These are phyloP conservation scores for Ascochyta viciae-villosae DNA, from an alignment of 2,329 filamentous ascomycete species.

Conservation along the genomic window DNA sequence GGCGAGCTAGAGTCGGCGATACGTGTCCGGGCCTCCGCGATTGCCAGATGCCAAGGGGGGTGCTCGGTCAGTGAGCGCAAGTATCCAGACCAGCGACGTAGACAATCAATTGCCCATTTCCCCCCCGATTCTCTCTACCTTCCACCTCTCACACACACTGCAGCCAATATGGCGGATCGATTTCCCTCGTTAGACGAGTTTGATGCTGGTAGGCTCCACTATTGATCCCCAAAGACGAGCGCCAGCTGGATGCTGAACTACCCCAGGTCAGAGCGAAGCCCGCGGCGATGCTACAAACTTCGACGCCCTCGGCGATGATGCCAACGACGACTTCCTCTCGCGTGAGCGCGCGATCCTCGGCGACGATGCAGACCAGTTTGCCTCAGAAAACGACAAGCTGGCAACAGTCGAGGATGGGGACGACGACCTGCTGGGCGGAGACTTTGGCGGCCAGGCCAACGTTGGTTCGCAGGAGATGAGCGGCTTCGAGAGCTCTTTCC, in stretches of 20 bases:
- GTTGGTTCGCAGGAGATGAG: constrained; percentile 56
- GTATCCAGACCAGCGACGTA: constrained; percentile 13
- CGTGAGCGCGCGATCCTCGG: constrained; percentile 90
- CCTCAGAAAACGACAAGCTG: constrained; percentile 73
- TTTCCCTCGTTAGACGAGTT: constrained; percentile 62
- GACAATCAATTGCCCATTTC: constrained; percentile 29
- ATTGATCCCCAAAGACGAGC: constrained; percentile 27
- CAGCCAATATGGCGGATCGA: constrained; percentile 56
- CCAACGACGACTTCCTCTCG: constrained; percentile 83
- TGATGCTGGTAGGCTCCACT: constrained; percentile 55
- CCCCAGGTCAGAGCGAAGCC: constrained; percentile 71
- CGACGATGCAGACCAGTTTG: constrained; percentile 91
- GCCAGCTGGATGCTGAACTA: constrained; percentile 33
- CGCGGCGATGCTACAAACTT: constrained; percentile 56
- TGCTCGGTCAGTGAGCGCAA: constrained; percentile 17
- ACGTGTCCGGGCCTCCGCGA: constrained; percentile 24
- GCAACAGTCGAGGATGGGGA: constrained; percentile 69
- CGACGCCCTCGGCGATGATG: constrained; percentile 62
- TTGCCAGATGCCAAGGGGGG: constrained; percentile 4
- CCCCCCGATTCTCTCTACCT: constrained; percentile 1
- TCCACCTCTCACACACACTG: constrained; percentile 1
- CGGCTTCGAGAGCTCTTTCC: constrained; percentile 88
- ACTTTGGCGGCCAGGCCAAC: constrained; percentile 53
- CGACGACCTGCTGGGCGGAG: constrained; percentile 75
- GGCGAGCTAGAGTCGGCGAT: constrained; percentile 24